Evolutionary conservation across 345 rosid species (phyloP).

Genomic region (Salix udensis): DNA sequence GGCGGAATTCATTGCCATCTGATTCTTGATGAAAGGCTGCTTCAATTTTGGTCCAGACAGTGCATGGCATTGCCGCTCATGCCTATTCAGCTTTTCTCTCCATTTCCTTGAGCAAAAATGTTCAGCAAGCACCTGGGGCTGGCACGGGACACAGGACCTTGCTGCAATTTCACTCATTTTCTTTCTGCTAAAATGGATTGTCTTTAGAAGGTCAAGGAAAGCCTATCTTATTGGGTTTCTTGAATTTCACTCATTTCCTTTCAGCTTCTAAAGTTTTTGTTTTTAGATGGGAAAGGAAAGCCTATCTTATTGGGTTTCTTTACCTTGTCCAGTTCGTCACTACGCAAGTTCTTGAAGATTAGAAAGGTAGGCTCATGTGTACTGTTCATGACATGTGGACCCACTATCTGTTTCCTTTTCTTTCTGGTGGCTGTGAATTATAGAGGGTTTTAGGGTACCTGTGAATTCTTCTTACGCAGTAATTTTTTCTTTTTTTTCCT

Average conservation of each 20-base stretch:
- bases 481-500: too few species aligned
- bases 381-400: neutral
- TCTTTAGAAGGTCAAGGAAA: neutral
- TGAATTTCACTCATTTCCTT: conserved; percentile 26
- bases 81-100: conserved; percentile 20
- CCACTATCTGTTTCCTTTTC: neutral
- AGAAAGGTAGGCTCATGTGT: neutral
- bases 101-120: conserved; percentile 15
- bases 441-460: too few species aligned
- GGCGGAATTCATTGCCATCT: conserved; percentile 41
- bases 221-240: neutral
- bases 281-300: neutral
- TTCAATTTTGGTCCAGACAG: conserved; percentile 5
- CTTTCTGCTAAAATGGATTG: too few species aligned
- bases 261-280: neutral
- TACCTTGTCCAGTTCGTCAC: conserved; percentile 2
- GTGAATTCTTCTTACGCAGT: too few species aligned
- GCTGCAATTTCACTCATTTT: conserved; percentile 34
- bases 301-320: neutral
- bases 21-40: conserved; percentile 19
- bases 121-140: conserved; percentile 14
- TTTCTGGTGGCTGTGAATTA: neutral
- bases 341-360: neutral
- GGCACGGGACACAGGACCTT: conserved; percentile 31
- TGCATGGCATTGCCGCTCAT: conserved; percentile 30